Conservation (phyloP, 2,329 filamentous ascomycete species). For the Phialophora macrospora region DNA sequence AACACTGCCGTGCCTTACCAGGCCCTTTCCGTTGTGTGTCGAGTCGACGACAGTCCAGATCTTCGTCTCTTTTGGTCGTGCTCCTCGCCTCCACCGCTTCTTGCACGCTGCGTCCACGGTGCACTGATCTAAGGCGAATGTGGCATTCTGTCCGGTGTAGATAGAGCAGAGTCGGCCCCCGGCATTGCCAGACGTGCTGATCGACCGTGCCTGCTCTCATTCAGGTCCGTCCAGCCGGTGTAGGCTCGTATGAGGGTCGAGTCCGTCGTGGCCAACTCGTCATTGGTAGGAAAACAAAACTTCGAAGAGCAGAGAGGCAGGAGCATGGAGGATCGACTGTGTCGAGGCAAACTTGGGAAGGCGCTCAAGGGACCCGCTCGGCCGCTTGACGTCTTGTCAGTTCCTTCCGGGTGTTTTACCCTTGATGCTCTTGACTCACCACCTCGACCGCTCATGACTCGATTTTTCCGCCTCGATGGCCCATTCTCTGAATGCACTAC, state of each 20-base stretch:
- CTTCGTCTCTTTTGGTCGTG: neutral
- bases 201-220: neutral
- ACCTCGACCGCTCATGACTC: neutral
- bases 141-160: neutral
- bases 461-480: neutral
- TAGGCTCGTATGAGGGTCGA: neutral
- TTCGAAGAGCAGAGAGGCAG: neutral
- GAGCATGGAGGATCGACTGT: neutral
- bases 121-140: neutral
- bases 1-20: neutral
- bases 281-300: neutral
- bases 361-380: neutral
- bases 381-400: neutral
- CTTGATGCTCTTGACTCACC: neutral
- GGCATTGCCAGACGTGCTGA: neutral
- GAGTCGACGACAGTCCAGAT: slow-evolving; percentile 8
- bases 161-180: neutral
- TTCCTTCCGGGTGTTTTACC: neutral
- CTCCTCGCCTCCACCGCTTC: neutral
- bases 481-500: no score
- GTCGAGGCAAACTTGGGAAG: neutral
- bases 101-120: neutral
- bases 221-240: neutral
- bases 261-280: neutral
- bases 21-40: neutral